Percentiles rank a stretch among this genome's conserved stretches.
Evolutionary conservation across 176 grass and related monocot genomes (phyloP).

Genomic region (Stipa capillata): DNA sequence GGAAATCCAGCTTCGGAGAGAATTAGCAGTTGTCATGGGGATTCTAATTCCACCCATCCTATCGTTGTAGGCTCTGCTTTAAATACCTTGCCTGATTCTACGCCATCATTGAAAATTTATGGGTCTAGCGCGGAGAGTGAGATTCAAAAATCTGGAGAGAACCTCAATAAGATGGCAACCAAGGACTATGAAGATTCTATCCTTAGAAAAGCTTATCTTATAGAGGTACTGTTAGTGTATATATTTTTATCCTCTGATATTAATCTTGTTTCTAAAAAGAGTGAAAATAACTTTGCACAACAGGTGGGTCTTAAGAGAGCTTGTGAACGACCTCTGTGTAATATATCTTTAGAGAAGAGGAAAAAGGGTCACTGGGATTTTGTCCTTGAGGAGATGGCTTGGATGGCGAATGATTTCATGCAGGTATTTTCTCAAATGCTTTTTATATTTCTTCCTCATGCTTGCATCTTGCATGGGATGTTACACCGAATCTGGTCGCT

Average conservation of each 20-base stretch:
- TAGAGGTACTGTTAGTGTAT: slow-evolving; percentile 58
- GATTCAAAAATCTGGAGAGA: slow-evolving; percentile 23
- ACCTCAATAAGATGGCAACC: slow-evolving; percentile 31
- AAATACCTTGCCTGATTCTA: slow-evolving; percentile 1
- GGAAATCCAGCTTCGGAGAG: slow-evolving; percentile 19
- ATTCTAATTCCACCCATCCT: slow-evolving; percentile 9
- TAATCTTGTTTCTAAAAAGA: slow-evolving; percentile 26
- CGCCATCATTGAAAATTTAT: slow-evolving; percentile 2
- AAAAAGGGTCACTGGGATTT: slow-evolving; percentile 93
- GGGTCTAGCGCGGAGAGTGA: slow-evolving; percentile 11
- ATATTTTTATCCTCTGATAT: neutral
- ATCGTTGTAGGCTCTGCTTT: slow-evolving; percentile 15
- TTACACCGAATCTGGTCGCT: neutral
- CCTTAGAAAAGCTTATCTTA: slow-evolving; percentile 49
- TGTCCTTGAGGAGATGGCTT: slow-evolving; percentile 92
- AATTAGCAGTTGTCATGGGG: slow-evolving; percentile 15
- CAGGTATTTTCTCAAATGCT: slow-evolving; percentile 55
- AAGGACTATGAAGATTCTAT: slow-evolving; percentile 67
- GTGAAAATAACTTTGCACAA: slow-evolving; percentile 20
- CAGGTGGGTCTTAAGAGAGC: slow-evolving; percentile 55
- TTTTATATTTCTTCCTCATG: neutral
- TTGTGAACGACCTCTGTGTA: slow-evolving; percentile 41
- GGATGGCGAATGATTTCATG: slow-evolving; percentile 98
- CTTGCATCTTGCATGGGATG: neutral
- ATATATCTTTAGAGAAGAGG: slow-evolving; percentile 67